phyloP scores from a whole-genome alignment of 352 stramenopile genomes.

The Phytophthora ohioensis region DNA sequence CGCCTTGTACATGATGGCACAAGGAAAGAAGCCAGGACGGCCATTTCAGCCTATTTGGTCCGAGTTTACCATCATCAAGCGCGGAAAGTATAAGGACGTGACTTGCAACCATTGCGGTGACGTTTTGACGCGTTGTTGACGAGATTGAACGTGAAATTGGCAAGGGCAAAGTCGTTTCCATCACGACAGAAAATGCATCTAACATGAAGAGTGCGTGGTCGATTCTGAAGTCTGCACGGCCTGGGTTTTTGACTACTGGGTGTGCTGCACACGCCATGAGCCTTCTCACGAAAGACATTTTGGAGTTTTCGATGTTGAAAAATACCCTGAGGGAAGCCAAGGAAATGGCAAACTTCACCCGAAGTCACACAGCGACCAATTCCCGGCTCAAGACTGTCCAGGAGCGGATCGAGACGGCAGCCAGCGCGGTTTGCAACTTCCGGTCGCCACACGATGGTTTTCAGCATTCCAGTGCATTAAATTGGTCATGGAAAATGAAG shows the following conservation, averaged over 20 bases:
- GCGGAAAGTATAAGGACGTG: too few species aligned
- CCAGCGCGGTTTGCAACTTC: constrained; percentile 5
- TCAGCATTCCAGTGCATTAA: constrained; percentile 6
- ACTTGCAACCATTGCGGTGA: too few species aligned
- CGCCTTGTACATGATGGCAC: too few species aligned
- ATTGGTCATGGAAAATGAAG: constrained; percentile 3
- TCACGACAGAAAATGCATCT: background rate
- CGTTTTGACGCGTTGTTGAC: background rate
- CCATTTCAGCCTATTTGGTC: too few species aligned
- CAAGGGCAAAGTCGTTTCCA: background rate
- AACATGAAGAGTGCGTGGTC: background rate
- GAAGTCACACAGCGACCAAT: constrained; percentile 10
- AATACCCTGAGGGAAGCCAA: background rate
- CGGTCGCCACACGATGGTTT: background rate
- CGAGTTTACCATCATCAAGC: too few species aligned
- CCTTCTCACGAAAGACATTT: background rate
- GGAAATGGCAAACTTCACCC: background rate
- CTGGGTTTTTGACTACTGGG: background rate
- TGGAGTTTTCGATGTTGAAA: background rate
- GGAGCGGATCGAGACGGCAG: background rate
- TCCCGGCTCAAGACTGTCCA: constrained; percentile 1
- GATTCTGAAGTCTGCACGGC: background rate
- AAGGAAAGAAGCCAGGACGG: too few species aligned
- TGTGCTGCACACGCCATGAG: background rate
- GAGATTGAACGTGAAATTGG: background rate